A percentile compares a stretch with the other conserved stretches of the same genome.
Conservation (phyloP, 768 basidiomycete species). For the Porpolomopsis calyptriformis region DNA sequence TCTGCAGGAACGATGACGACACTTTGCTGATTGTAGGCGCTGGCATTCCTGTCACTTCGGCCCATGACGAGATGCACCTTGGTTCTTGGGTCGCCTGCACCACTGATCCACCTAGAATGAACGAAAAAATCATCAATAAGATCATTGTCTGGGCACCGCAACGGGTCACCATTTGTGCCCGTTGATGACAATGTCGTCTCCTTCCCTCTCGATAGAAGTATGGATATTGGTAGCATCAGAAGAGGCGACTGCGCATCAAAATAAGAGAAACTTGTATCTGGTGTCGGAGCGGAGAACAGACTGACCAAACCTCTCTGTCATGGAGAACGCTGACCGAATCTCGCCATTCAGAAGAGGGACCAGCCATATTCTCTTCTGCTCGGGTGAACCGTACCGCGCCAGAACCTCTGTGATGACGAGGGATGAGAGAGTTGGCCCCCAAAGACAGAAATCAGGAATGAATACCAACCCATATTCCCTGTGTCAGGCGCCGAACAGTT, state of each 20-base stretch:
- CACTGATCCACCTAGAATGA: conserved; percentile 84
- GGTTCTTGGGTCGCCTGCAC: conserved; percentile 88
- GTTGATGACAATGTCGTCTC: conserved; percentile 83
- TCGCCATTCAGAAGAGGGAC: conserved; percentile 81
- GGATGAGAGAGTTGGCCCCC: neutral
- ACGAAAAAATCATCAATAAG: neutral
- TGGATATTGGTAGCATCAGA: conserved; percentile 94
- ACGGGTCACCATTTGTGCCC: conserved; percentile 82
- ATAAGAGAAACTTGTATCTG: conserved; percentile 5
- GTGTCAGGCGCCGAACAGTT: conserved; percentile 98
- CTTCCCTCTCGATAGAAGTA: conserved; percentile 75
- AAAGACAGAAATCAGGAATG: neutral
- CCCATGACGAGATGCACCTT: conserved; percentile 90
- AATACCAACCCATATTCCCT: conserved; percentile 82
- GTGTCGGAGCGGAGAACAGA: conserved; percentile 5
- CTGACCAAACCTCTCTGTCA: conserved; percentile 89
- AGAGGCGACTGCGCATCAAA: conserved; percentile 56
- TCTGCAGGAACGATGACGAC: conserved; percentile 91
- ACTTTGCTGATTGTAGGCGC: conserved; percentile 75
- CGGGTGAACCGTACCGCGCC: conserved; percentile 84
- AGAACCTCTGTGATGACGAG: conserved; percentile 67
- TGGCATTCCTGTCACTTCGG: conserved; percentile 76
- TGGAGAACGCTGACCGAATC: conserved; percentile 89
- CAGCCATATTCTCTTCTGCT: conserved; percentile 88
- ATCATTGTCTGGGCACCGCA: neutral